A percentile compares a stretch with the other conserved stretches of the same genome.
phyloP scores from a whole-genome alignment of 148 eudicot species.

The Euryodendron excelsum region DNA sequence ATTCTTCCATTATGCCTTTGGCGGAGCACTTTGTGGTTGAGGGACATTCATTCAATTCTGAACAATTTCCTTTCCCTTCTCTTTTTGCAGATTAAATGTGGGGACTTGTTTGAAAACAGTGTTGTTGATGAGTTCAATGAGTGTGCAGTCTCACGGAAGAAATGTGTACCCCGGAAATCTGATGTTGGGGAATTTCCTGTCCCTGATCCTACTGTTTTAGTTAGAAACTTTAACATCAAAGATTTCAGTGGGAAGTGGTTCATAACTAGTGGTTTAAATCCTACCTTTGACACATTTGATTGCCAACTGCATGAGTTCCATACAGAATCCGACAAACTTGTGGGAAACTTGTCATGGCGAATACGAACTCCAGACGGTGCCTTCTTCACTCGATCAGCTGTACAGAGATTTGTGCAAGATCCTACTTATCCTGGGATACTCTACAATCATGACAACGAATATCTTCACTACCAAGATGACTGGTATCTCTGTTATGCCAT shows the following conservation, averaged over 20 bases:
- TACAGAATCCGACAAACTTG: slow-evolving; percentile 65
- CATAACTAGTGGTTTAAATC: slow-evolving; percentile 85
- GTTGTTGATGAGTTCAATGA: slow-evolving; percentile 97
- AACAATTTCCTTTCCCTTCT: not conserved
- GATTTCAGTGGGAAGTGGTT: slow-evolving; percentile 91
- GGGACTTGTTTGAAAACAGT: slow-evolving; percentile 88
- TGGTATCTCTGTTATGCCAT: slow-evolving; percentile 45
- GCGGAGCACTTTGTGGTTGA: not conserved
- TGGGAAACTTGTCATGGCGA: slow-evolving; percentile 79
- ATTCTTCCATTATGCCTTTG: not conserved
- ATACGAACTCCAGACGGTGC: slow-evolving; percentile 86
- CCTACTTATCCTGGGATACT: slow-evolving; percentile 71
- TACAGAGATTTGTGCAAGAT: slow-evolving; percentile 90
- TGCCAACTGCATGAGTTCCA: slow-evolving; percentile 94
- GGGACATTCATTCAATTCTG: not conserved
- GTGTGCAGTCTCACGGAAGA: slow-evolving; percentile 95
- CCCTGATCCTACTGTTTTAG: slow-evolving; percentile 69
- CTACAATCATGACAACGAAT: slow-evolving; percentile 96
- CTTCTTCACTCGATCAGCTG: slow-evolving; percentile 80
- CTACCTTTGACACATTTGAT: slow-evolving; percentile 82
- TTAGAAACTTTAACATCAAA: slow-evolving; percentile 58
- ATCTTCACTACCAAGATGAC: slow-evolving; percentile 97
- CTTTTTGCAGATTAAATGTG: slow-evolving; percentile 78
- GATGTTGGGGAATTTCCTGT: slow-evolving; percentile 95
- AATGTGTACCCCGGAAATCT: slow-evolving; percentile 89